Base-by-base conservation (phyloP, 2,329 filamentous ascomycete genomes). In the Cucurbitaria berberidis region DNA sequence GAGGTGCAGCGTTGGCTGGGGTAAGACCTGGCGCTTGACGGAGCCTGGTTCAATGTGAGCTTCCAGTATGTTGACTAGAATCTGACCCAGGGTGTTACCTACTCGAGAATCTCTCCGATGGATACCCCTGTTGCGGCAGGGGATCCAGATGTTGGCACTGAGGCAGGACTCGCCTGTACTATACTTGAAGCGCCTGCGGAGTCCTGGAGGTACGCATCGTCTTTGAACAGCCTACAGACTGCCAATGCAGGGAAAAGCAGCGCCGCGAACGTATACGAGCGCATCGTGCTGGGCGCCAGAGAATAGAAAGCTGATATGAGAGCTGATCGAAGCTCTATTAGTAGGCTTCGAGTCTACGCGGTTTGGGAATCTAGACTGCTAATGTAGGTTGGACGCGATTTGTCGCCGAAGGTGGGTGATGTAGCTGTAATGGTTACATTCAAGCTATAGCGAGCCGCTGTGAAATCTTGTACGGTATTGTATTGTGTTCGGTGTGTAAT, bases 1-100 rank as follows among this genome's bases (percentile, higher is more conserved):
- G 39, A 48, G 16, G 43, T 35, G 29, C 16, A 16, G 40, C 34
- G 13, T 27, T 21, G 32, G 41, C 8, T 36, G 43, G 47, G 18
- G 42, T 54, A 19, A 51, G 10, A 10, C 27, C 55, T 15, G 51
- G 48, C 43, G 27, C 57, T 46, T 61, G 58, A 49, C 57, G 60
- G 6, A 62, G 54, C 34, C 63, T 66, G 24, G 19, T 11, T n/a
- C 15, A 1, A 8, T 21, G 19, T 59, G 15, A 59, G 53, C 21
- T 15, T 11, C 7, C 21, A 15, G 5, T 15, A 9, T 7, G 19
- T 3, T 15, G 11, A 22, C 21, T 22, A 22, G 19, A 39, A 2
- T 13, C 19, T 2, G 18, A 18, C 6, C 18, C 15, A 11, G 18
- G 16, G n/a, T 16, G n/a, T 34, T 11, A 26, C 44, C 3, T 24